These are phyloP conservation scores for Phaeoacremonium minimum DNA, from an alignment of 2,329 filamentous ascomycete genomes.

Conservation along the genomic window DNA sequence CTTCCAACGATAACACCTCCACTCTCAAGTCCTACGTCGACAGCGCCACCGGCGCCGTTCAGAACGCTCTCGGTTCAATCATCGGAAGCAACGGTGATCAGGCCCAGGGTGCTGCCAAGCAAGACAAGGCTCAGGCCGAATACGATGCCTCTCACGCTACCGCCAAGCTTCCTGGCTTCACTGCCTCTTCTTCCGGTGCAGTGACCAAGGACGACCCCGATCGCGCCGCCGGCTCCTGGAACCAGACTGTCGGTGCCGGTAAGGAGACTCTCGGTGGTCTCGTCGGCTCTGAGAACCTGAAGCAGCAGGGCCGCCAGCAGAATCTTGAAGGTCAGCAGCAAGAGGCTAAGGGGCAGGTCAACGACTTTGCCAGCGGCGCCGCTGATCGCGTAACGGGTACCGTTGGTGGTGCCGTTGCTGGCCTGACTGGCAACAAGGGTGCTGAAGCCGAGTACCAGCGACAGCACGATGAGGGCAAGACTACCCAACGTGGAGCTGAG, in stretches of 20 bases:
- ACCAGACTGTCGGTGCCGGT: constrained; percentile 82
- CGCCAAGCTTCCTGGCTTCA: constrained; percentile 68
- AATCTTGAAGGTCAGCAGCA: constrained; percentile 75
- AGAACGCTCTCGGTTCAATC: constrained; percentile 66
- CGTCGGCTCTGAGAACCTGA: constrained; percentile 71
- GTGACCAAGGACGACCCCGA: constrained; percentile 68
- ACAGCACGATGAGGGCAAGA: constrained; percentile 76
- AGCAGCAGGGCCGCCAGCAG: constrained; percentile 70
- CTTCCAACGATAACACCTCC: constrained; percentile 51
- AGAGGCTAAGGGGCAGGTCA: constrained; percentile 78
- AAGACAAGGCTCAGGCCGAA: constrained; percentile 62
- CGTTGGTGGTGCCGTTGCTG: constrained; percentile 67
- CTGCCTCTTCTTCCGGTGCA: constrained; percentile 65
- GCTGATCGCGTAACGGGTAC: constrained; percentile 65
- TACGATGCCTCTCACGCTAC: constrained; percentile 72
- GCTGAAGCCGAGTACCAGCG: constrained; percentile 62
- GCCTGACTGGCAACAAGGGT: constrained; percentile 64
- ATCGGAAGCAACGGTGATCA: constrained; percentile 70
- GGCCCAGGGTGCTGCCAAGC: constrained; percentile 58
- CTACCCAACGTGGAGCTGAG: constrained; percentile 78
- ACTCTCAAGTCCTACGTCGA: constrained; percentile 77
- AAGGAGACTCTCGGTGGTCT: constrained; percentile 79
- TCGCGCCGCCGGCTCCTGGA: constrained; percentile 70
- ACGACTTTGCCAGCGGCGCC: constrained; percentile 66
- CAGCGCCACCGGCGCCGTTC: constrained; percentile 66